Evolutionary conservation across 495 filamentous ascomycete genomes (phyloP).

Genomic region (Aspergillus sclerotioniger): DNA sequence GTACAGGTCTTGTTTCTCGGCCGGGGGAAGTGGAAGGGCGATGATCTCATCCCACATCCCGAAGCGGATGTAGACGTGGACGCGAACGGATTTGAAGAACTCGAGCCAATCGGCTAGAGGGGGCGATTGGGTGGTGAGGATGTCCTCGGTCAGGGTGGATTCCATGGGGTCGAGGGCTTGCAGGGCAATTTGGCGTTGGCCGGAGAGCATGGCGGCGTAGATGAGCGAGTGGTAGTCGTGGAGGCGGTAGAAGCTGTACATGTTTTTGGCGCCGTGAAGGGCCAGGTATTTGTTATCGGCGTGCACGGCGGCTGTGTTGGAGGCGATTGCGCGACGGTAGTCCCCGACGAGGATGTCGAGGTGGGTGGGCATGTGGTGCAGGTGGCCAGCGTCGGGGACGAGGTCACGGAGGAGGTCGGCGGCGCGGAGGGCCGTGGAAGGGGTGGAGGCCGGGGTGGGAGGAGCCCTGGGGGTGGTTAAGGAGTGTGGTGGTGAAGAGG

Average conservation of each 20-base stretch:
- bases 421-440: constrained; percentile 51
- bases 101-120: constrained; percentile 70
- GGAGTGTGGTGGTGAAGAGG: constrained; percentile 31
- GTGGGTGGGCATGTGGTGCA: constrained; percentile 67
- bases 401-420: constrained; percentile 59
- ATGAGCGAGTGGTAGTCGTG: constrained; percentile 38
- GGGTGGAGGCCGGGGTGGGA: constrained; percentile 52
- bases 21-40: constrained; percentile 37
- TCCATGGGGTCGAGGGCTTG: too few species aligned
- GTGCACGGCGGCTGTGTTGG: constrained; percentile 52
- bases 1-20: constrained; percentile 48
- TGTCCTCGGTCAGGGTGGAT: neutral
- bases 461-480: constrained; percentile 23
- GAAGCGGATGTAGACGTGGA: constrained; percentile 63
- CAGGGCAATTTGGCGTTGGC: too few species aligned
- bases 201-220: constrained; percentile 10
- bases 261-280: too few species aligned
- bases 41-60: constrained; percentile 59
- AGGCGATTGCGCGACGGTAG: constrained; percentile 54
- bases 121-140: constrained; percentile 56
- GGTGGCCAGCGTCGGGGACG: constrained; percentile 59
- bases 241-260: too few species aligned
- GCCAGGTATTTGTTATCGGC: constrained; percentile 57
- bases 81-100: constrained; percentile 52
- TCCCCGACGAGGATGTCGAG: constrained; percentile 63